A percentile compares a stretch with the other conserved stretches of the same genome.
These are phyloP conservation scores for Grammothele lineata DNA, from an alignment of 768 basidiomycete species.

Conservation along the genomic window DNA sequence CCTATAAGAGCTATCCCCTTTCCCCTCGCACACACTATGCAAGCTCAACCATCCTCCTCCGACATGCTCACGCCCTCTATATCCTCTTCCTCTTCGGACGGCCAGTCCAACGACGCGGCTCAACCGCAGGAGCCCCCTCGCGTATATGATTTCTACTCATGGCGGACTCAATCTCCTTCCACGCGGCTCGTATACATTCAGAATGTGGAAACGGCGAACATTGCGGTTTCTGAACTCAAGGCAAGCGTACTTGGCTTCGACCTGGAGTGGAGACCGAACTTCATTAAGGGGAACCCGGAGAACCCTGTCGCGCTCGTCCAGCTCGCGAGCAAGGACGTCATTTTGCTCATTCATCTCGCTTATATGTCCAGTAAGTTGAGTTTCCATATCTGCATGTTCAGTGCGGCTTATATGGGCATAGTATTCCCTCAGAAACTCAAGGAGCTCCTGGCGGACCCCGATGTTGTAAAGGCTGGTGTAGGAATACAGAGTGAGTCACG, in stretches of 20 bases:
- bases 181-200: conserved; percentile 22
- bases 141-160: conserved; percentile 19
- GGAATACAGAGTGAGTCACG: conserved; percentile 55
- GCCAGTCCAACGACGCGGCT: not conserved
- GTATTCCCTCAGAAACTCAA: conserved; percentile 34
- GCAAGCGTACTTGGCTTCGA: conserved; percentile 54
- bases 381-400: not conserved
- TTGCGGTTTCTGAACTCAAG: conserved; percentile 15
- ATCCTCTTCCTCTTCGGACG: not conserved
- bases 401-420: not conserved
- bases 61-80: not conserved
- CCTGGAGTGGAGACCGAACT: conserved; percentile 74
- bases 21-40: too few species aligned
- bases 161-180: conserved; percentile 15
- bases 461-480: conserved; percentile 66
- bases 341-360: conserved; percentile 63
- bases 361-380: conserved; percentile 45
- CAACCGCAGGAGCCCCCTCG: conserved; percentile 5
- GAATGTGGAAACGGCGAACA: conserved; percentile 13
- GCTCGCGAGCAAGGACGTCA: conserved; percentile 50
- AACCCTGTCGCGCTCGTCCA: conserved; percentile 76
- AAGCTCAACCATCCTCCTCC: not conserved
- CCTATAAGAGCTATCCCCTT: not conserved
- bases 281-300: conserved; percentile 44
- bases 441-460: conserved; percentile 47